Percentiles rank a stretch among this genome's conserved stretches.
Conservation (phyloP, 257 asterid species). For the Solanum microdontum region DNA sequence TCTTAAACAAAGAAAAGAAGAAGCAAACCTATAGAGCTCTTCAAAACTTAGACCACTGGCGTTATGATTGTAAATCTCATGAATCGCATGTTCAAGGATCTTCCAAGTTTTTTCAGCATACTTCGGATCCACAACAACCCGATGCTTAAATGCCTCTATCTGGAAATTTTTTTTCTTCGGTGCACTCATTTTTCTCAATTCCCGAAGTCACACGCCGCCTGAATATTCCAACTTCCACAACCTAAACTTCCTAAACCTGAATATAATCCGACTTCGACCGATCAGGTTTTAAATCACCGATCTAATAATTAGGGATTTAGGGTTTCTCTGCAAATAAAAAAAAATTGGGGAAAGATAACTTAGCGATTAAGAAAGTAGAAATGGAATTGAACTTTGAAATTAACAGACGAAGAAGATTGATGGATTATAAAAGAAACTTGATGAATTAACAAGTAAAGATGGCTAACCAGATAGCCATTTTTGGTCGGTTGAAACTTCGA, state of each 20-base stretch:
- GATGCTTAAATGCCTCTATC: constrained; percentile 27
- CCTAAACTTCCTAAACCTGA: background rate
- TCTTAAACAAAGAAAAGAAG: background rate
- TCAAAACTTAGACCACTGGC: constrained; percentile 23
- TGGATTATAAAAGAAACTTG: background rate
- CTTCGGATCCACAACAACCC: constrained; percentile 27
- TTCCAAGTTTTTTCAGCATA: constrained; percentile 28
- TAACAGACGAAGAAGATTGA: background rate
- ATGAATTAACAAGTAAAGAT: background rate
- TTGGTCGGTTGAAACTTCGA: background rate
- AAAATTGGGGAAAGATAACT: background rate
- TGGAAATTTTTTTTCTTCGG: constrained; percentile 22
- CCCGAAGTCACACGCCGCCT: background rate
- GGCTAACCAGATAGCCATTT: background rate
- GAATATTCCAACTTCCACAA: background rate
- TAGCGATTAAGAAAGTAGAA: background rate
- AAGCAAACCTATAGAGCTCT: constrained; percentile 20
- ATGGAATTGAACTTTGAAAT: background rate
- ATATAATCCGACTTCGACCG: background rate
- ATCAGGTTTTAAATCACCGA: background rate
- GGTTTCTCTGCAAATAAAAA: constrained; percentile 1
- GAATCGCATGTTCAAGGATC: constrained; percentile 23
- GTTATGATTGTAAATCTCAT: constrained; percentile 25
- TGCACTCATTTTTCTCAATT: constrained; percentile 3
- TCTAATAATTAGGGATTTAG: background rate